Conservation (phyloP, 352 stramenopile species). For the Globisporangium viniferum region DNA sequence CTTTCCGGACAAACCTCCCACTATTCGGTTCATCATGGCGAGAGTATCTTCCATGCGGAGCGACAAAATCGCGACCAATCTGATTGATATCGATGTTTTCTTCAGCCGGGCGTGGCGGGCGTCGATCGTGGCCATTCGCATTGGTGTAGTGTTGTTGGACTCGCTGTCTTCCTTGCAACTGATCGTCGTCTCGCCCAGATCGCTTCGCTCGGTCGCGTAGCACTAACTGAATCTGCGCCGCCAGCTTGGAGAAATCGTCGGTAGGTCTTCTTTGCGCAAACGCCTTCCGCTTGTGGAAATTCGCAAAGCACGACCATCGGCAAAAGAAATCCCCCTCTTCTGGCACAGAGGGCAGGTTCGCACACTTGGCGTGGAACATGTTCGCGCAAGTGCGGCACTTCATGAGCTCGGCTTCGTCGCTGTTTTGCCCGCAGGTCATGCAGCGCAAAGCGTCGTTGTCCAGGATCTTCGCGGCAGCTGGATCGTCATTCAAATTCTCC, state of each 20-base stretch:
- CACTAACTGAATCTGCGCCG: conserved; percentile 42
- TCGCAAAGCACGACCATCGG: conserved; percentile 55
- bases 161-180: neutral
- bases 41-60: neutral
- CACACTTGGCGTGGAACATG: conserved; percentile 63
- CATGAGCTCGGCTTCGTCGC: conserved; percentile 31
- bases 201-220: conserved; percentile 19
- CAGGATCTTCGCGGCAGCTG: neutral
- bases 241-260: conserved; percentile 41
- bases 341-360: conserved; percentile 54
- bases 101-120: neutral
- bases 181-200: neutral
- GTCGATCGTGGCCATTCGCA: conserved; percentile 3
- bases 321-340: conserved; percentile 73
- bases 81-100: conserved; percentile 9
- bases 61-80: neutral
- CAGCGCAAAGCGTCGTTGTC: conserved; percentile 9
- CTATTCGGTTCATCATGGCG: neutral
- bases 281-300: conserved; percentile 37
- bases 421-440: conserved; percentile 14
- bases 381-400: conserved; percentile 48
- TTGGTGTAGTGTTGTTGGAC: neutral
- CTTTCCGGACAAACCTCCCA: neutral
- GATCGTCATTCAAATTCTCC: neutral
- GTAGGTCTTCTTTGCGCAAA: neutral